These are phyloP conservation scores for Candida nonsorbophila DNA, from an alignment of 805 yeast genomes.

Conservation along the genomic window DNA sequence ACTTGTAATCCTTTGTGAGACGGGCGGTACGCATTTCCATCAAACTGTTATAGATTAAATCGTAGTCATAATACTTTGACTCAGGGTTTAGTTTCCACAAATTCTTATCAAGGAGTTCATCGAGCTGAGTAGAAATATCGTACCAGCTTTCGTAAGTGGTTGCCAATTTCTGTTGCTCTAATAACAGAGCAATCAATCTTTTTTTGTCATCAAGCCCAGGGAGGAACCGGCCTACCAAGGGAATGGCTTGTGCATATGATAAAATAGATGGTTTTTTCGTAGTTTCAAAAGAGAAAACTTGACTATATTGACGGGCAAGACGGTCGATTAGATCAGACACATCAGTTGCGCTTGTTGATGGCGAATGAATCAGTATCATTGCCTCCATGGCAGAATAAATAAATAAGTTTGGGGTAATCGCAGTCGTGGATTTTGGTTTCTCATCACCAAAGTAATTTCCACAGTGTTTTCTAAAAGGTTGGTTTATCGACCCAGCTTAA, in stretches of 20 bases:
- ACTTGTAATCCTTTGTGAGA: slow-evolving; percentile 47
- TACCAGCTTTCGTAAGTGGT: slow-evolving; percentile 60
- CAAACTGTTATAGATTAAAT: slow-evolving; percentile 49
- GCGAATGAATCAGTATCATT: no score
- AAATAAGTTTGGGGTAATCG: no score
- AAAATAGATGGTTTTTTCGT: slow-evolving; percentile 1
- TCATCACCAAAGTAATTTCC: no score
- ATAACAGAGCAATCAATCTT: slow-evolving; percentile 14
- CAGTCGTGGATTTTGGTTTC: no score
- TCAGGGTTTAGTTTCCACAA: slow-evolving; percentile 65
- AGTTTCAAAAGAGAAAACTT: neutral
- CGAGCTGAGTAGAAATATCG: slow-evolving; percentile 56
- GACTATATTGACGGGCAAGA: neutral
- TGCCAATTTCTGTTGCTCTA: slow-evolving; percentile 28
- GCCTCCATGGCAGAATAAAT: no score
- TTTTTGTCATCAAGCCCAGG: slow-evolving; percentile 14
- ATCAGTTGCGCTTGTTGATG: no score
- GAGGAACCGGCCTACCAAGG: slow-evolving; percentile 3
- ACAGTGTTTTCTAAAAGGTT: no score
- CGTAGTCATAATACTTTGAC: slow-evolving; percentile 69
- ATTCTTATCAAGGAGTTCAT: slow-evolving; percentile 56
- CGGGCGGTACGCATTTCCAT: slow-evolving; percentile 59
- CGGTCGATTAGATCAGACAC: no score
- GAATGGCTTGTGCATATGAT: slow-evolving; percentile 5
- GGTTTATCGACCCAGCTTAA: no score